These are phyloP conservation scores for Tympanopsis confertula DNA, from an alignment of 2,329 filamentous ascomycete species.

Conservation along the genomic window DNA sequence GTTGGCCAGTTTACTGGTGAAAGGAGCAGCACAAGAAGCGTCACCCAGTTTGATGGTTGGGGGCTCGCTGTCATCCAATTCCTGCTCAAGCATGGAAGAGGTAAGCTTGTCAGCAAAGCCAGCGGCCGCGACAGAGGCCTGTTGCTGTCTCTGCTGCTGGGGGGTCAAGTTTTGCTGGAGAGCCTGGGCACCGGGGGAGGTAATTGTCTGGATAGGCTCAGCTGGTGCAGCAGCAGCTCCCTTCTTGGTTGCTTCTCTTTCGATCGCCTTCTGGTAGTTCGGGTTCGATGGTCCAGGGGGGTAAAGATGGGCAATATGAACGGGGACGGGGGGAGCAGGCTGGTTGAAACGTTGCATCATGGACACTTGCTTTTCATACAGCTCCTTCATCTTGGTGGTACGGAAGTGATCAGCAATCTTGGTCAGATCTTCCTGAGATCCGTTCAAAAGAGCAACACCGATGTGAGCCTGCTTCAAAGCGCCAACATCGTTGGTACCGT, in stretches of 20 bases:
- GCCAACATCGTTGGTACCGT: slow-evolving; percentile 96
- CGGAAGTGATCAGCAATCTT: slow-evolving; percentile 88
- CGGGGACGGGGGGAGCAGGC: slow-evolving; percentile 80
- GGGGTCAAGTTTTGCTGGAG: slow-evolving; percentile 35
- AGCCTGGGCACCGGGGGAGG: slow-evolving; percentile 49
- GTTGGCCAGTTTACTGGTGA: slow-evolving; percentile 94
- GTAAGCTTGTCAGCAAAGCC: slow-evolving; percentile 79
- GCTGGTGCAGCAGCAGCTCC: slow-evolving; percentile 33
- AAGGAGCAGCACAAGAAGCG: slow-evolving; percentile 90
- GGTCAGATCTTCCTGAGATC: slow-evolving; percentile 78
- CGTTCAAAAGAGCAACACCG: slow-evolving; percentile 89
- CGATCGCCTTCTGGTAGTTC: slow-evolving; percentile 85
- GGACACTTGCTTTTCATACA: slow-evolving; percentile 89
- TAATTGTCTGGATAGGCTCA: slow-evolving; percentile 49
- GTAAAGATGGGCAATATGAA: slow-evolving; percentile 85
- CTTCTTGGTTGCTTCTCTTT: slow-evolving; percentile 74
- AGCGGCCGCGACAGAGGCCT: slow-evolving; percentile 61
- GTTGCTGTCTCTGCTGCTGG: slow-evolving; percentile 46
- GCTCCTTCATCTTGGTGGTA: slow-evolving; percentile 94
- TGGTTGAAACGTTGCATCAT: slow-evolving; percentile 96
- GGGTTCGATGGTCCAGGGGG: slow-evolving; percentile 83
- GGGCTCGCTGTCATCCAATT: slow-evolving; percentile 71
- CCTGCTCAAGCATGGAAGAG: slow-evolving; percentile 75
- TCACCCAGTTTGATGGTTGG: slow-evolving; percentile 95
- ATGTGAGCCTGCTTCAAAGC: slow-evolving; percentile 97